These are phyloP conservation scores for Beauveria caledonica DNA, from an alignment of 2,329 filamentous ascomycete genomes.

Conservation along the genomic window DNA sequence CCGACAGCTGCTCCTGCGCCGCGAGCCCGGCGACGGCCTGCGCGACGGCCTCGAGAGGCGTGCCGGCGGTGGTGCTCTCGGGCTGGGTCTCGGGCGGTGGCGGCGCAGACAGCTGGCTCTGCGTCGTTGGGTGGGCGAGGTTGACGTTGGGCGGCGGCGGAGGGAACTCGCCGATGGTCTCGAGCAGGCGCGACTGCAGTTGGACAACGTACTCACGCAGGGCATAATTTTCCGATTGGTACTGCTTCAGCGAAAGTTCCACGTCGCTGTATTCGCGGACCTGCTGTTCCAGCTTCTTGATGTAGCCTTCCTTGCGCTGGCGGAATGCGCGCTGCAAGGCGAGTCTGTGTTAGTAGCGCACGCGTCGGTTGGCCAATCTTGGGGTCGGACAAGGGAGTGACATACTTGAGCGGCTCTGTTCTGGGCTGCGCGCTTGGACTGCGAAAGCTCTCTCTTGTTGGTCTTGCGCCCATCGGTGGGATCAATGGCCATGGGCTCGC, in stretches of 20 bases:
- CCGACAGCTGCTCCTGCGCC: conserved; percentile 31
- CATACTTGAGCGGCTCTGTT: conserved; percentile 93
- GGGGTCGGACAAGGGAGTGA: conserved; percentile 2
- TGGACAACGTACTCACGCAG: conserved; percentile 89
- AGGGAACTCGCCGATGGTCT: conserved; percentile 75
- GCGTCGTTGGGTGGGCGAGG: conserved; percentile 17
- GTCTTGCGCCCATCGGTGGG: conserved; percentile 41
- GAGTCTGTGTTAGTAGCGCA: background rate
- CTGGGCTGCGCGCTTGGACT: conserved; percentile 92
- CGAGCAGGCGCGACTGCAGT: conserved; percentile 77
- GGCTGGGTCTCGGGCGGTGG: background rate
- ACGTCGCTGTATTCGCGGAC: conserved; percentile 72
- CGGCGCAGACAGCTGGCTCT: conserved; percentile 17
- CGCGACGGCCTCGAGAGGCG: conserved; percentile 41
- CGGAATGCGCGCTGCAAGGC: conserved; percentile 78
- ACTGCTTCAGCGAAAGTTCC: conserved; percentile 67
- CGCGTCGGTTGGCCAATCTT: background rate
- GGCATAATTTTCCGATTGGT: conserved; percentile 83
- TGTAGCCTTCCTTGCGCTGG: conserved; percentile 95
- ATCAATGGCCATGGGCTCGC: conserved; percentile 14
- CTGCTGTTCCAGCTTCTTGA: conserved; percentile 93
- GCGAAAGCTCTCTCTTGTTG: conserved; percentile 80
- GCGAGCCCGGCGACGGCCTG: conserved; percentile 39
- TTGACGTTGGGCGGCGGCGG: conserved; percentile 72
- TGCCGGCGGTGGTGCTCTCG: conserved; percentile 23